A percentile compares a stretch with the other conserved stretches of the same genome.
These are phyloP conservation scores for Closterium sp. DNA, from an alignment of 139 green algal genomes.

Conservation along the genomic window DNA sequence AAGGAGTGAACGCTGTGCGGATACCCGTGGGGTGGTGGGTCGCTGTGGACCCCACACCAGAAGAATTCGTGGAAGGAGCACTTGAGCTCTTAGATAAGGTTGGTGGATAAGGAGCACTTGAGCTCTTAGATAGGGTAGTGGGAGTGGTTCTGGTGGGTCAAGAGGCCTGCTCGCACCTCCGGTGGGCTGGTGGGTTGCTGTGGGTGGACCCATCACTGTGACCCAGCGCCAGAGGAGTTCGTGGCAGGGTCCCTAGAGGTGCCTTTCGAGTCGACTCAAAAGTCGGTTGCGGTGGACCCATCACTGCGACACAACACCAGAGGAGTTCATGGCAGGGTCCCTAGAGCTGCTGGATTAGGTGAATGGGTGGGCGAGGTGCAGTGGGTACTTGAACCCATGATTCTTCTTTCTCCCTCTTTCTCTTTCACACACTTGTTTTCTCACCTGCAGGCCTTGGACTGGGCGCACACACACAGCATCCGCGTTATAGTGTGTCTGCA, in stretches of 20 bases:
- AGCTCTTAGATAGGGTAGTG: background rate
- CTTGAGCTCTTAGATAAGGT: background rate
- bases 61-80: background rate
- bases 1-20: slow-evolving; percentile 28
- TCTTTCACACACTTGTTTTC: background rate
- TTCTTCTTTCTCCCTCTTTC: background rate
- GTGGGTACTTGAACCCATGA: too few species aligned
- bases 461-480: slow-evolving; percentile 10
- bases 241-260: background rate
- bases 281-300: background rate
- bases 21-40: slow-evolving; percentile 29
- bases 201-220: too few species aligned
- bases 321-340: background rate
- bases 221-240: background rate
- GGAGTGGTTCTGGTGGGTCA: too few species aligned
- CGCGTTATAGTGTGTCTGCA: slow-evolving; percentile 33
- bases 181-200: slow-evolving; percentile 23
- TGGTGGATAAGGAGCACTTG: background rate
- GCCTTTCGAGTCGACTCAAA: background rate
- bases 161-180: too few species aligned
- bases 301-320: background rate
- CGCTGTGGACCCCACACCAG: background rate
- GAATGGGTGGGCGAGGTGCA: background rate
- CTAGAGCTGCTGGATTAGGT: too few species aligned
- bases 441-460: slow-evolving; percentile 12